Percentiles rank a stretch among this genome's conserved stretches.
These are phyloP conservation scores for Gaultheria prostrata DNA, from an alignment of 148 eudicot species.

Conservation along the genomic window DNA sequence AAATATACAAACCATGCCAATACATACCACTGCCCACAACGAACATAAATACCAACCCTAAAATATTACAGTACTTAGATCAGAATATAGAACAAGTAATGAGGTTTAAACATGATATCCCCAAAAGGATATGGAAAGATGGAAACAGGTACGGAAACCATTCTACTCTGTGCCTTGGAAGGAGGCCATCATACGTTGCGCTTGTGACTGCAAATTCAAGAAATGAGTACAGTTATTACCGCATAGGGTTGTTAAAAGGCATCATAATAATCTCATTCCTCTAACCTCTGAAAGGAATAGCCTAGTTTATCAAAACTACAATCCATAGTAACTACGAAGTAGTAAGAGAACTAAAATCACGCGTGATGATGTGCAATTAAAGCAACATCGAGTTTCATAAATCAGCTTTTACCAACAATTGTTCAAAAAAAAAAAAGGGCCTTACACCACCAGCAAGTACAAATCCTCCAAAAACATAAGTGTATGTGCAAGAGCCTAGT, in stretches of 20 bases:
- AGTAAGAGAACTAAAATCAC: not conserved
- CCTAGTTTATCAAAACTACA: not conserved
- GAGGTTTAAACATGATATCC: constrained; percentile 11
- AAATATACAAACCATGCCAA: constrained; percentile 11
- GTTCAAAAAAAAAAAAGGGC: not conserved
- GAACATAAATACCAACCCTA: not conserved
- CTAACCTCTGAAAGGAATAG: not conserved
- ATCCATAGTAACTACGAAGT: not conserved
- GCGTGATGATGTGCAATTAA: not conserved
- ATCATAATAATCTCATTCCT: not conserved
- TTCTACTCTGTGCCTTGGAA: constrained; percentile 56
- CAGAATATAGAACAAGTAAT: not conserved
- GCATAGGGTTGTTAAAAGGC: not conserved
- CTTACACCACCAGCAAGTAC: not conserved
- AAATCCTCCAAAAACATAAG: not conserved
- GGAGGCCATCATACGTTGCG: constrained; percentile 54
- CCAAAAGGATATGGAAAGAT: not conserved
- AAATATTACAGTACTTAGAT: constrained; percentile 9
- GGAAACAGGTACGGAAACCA: not conserved
- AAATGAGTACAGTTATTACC: not conserved
- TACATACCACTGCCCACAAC: not conserved
- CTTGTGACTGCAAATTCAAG: constrained; percentile 29
- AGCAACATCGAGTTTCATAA: not conserved
- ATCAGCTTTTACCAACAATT: not conserved
- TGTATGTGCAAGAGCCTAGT: not conserved